A percentile compares a stretch with the other conserved stretches of the same genome.
These are phyloP conservation scores for Naganishia liquefaciens DNA, from an alignment of 1,284 basidiomycete genomes.

Conservation along the genomic window DNA sequence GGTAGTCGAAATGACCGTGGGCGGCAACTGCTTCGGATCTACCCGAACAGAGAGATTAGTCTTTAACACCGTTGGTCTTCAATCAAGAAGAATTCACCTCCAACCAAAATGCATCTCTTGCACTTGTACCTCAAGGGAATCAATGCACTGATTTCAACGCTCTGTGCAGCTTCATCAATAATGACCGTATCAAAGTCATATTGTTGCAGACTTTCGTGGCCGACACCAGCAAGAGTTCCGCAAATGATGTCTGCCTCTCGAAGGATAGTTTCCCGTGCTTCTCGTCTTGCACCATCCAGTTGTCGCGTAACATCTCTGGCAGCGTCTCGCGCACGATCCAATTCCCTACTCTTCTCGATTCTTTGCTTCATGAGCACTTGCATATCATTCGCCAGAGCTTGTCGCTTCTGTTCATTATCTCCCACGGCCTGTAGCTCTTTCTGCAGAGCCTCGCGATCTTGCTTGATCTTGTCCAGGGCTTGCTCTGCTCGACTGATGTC, in stretches of 20 bases:
- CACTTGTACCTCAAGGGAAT: conserved; percentile 92
- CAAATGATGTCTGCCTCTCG: conserved; percentile 91
- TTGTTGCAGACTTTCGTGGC: conserved; percentile 80
- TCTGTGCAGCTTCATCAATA: conserved; percentile 98
- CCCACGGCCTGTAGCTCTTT: conserved; percentile 57
- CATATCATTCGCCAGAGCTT: conserved; percentile 67
- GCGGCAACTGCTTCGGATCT: conserved; percentile 97
- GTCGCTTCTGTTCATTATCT: conserved; percentile 48
- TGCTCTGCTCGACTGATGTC: conserved; percentile 65
- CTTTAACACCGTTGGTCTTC: neutral
- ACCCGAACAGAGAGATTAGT: neutral
- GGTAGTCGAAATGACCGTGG: conserved; percentile 89
- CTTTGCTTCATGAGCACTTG: conserved; percentile 67
- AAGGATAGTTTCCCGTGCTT: conserved; percentile 73
- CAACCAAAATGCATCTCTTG: conserved; percentile 87
- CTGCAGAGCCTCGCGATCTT: conserved; percentile 63
- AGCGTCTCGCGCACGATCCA: conserved; percentile 77
- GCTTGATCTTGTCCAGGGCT: conserved; percentile 70
- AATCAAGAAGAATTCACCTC: conserved; percentile 60
- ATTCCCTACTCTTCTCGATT: conserved; percentile 65
- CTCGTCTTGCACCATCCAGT: conserved; percentile 73
- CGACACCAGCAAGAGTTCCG: conserved; percentile 86
- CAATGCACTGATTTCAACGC: conserved; percentile 92
- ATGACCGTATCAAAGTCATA: conserved; percentile 94
- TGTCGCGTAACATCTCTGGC: conserved; percentile 70